phyloP scores from a whole-genome alignment of 495 filamentous ascomycete genomes.

The Margaritispora aquatica region DNA sequence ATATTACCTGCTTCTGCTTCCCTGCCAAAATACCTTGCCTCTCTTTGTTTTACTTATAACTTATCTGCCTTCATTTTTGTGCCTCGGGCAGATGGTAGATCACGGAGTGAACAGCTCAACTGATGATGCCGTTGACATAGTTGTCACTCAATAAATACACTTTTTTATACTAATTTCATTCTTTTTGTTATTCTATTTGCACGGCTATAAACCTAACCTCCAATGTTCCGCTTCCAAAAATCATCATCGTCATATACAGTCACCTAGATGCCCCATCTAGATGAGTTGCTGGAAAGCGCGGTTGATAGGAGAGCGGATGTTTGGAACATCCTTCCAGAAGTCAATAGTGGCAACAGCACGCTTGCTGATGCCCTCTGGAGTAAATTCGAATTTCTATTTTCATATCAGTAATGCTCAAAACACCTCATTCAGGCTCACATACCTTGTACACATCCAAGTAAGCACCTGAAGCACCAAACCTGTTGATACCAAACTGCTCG shows the following conservation, averaged over 20 bases:
- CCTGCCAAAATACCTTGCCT: too few species aligned
- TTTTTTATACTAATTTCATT: neutral
- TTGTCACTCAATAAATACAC: too few species aligned
- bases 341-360: constrained; percentile 84
- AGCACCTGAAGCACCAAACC: constrained; percentile 92
- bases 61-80: too few species aligned
- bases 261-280: constrained; percentile 33
- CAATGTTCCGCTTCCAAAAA: neutral
- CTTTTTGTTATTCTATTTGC: constrained; percentile 7
- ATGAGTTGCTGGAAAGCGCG: constrained; percentile 84
- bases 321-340: constrained; percentile 91
- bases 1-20: too few species aligned
- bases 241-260: neutral
- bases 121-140: too few species aligned
- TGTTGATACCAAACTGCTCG: constrained; percentile 98
- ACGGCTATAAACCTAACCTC: neutral
- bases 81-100: too few species aligned
- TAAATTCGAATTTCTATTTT: constrained; percentile 94
- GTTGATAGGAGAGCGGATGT: constrained; percentile 91
- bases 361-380: constrained; percentile 91
- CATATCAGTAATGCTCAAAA: constrained; percentile 26
- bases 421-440: constrained; percentile 29
- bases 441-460: constrained; percentile 98
- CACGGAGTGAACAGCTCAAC: too few species aligned
- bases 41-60: too few species aligned